These are phyloP conservation scores for Pleurotus djamor DNA, from an alignment of 768 basidiomycete species.

Conservation along the genomic window DNA sequence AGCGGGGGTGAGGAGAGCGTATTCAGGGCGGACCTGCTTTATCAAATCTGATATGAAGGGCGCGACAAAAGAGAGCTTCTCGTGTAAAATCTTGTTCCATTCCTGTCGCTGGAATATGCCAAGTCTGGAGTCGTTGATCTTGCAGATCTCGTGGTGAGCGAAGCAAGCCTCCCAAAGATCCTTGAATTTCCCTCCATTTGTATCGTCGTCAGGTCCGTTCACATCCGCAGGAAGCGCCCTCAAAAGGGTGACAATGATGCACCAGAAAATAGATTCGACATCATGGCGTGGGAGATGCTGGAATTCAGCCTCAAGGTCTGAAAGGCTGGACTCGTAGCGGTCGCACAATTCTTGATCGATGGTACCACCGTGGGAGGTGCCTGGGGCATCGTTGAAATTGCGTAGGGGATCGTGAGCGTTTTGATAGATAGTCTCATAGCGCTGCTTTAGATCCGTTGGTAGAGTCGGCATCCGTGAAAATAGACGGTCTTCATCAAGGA, in stretches of 20 bases:
- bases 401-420: too few relatives aligned
- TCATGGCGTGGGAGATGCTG: conserved; percentile 3
- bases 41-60: not conserved
- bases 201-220: not conserved
- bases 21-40: conserved; percentile 1
- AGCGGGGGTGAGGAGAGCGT: not conserved
- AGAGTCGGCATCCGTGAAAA: too few relatives aligned
- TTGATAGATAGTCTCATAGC: too few relatives aligned
- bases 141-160: conserved; percentile 6
- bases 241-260: conserved; percentile 1
- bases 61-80: not conserved
- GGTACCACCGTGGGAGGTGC: too few relatives aligned
- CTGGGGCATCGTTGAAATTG: too few relatives aligned
- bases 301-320: not conserved
- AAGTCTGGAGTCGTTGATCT: not conserved
- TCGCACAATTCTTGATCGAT: too few relatives aligned
- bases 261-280: conserved; percentile 8
- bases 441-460: too few relatives aligned
- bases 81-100: not conserved
- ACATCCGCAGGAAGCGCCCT: not conserved
- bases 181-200: not conserved
- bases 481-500: too few relatives aligned
- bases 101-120: not conserved
- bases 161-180: conserved; percentile 1
- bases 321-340: too few relatives aligned